Conservation (phyloP, 306 rosid species). For the Lathyrus oleraceus region DNA sequence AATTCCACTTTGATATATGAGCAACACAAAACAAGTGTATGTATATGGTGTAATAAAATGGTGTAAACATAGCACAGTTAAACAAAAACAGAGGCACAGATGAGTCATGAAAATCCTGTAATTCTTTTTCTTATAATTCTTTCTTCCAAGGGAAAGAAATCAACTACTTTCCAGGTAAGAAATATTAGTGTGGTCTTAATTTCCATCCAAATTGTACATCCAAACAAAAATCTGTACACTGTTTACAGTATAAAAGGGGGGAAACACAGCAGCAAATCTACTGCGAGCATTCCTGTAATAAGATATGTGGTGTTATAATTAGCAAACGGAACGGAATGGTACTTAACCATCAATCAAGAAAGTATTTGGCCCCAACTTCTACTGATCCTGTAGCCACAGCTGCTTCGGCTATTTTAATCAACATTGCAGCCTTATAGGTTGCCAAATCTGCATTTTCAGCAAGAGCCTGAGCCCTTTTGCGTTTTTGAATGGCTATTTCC, state of each 20-base stretch:
- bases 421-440: constrained; percentile 69
- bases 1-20: too few relatives aligned
- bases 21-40: too few relatives aligned
- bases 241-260: constrained; percentile 40
- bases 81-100: background rate
- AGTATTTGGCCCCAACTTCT: constrained; percentile 48
- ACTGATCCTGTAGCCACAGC: constrained; percentile 52
- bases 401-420: constrained; percentile 70
- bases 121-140: constrained; percentile 22
- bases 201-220: constrained; percentile 62
- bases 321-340: constrained; percentile 25
- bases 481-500: constrained; percentile 62
- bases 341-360: constrained; percentile 60
- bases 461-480: constrained; percentile 70
- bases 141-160: constrained; percentile 33
- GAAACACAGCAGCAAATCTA: constrained; percentile 13
- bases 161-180: constrained; percentile 42
- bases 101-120: constrained; percentile 32
- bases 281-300: constrained; percentile 30
- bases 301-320: constrained; percentile 36
- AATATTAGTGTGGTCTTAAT: constrained; percentile 44
- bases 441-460: constrained; percentile 84
- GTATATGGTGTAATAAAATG: too few relatives aligned
- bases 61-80: too few relatives aligned
- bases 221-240: constrained; percentile 67